A percentile compares a stretch with the other conserved stretches of the same genome.
These are phyloP conservation scores for Fomes fomentarius DNA, from an alignment of 1,284 basidiomycete species.

Conservation along the genomic window DNA sequence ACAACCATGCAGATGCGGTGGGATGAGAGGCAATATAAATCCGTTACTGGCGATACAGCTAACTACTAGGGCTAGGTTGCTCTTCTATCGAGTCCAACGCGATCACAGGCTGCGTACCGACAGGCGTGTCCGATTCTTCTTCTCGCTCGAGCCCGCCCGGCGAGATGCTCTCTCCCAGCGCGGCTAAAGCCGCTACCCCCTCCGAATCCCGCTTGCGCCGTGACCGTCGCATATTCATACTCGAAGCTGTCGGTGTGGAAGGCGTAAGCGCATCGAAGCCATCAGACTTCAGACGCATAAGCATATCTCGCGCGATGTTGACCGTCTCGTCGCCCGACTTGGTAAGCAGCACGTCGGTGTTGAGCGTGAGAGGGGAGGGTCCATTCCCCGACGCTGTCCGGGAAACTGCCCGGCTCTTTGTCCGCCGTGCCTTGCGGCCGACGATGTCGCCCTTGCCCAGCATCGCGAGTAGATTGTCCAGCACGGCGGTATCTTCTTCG, in stretches of 20 bases:
- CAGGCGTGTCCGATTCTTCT: conserved; percentile 11
- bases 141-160: conserved; percentile 19
- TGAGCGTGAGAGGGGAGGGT: conserved; percentile 45
- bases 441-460: conserved; percentile 71
- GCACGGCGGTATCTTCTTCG: conserved; percentile 60
- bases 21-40: conserved; percentile 10
- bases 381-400: conserved; percentile 34
- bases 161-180: conserved; percentile 21
- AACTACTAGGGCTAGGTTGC: conserved; percentile 20
- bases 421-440: conserved; percentile 58
- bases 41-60: conserved; percentile 23
- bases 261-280: conserved; percentile 32
- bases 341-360: conserved; percentile 37
- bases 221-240: conserved; percentile 24
- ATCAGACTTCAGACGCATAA: conserved; percentile 70
- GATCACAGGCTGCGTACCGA: conserved; percentile 11
- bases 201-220: conserved; percentile 27
- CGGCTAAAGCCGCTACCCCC: conserved; percentile 23
- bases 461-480: conserved; percentile 77
- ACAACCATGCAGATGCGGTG: conserved; percentile 20
- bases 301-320: conserved; percentile 71
- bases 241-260: conserved; percentile 27
- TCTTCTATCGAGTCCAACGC: conserved; percentile 25
- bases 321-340: conserved; percentile 49
- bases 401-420: conserved; percentile 42